Base-by-base conservation (phyloP, 108 stramenopile genomes). In the Cyclotella choctawhatcheeana region DNA sequence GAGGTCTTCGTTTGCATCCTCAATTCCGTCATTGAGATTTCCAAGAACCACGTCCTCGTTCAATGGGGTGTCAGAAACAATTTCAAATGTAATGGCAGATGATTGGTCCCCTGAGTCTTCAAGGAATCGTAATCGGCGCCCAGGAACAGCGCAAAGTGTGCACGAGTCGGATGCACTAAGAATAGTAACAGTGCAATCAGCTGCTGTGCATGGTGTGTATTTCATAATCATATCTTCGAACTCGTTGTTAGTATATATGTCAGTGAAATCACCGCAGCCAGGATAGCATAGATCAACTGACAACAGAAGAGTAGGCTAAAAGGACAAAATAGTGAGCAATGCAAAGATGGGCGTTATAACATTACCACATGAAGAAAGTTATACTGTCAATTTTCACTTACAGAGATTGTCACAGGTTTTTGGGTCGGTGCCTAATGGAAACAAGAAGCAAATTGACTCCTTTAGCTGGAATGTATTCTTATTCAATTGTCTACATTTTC, bases 151-250 rank as follows among this genome's bases (percentile, higher is more conserved):
- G 34, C 58, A 59, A 2, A 1, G 3, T 35, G 33, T 59, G 18
- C 58, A 59, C 18, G 32, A 37, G 2, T 59, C 18, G 18, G 58
- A 59, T 20, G 8, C 31, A 21, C 3, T 33, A 2, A 59, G 14
- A 21, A 59, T 37, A 5, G 8, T 59, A 26, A 59, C 58, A 35
- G n/a, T 59, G n/a, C 58, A 59, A 7, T 59, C n/a, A 21, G 2
- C n/a, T 2, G 58, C 4, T 2, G 20, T 59, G 33, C 58, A 59
- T 35, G 58, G 58, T 16, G 34, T 37, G 34, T 35, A 59, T 6
- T 59, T 59, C 58, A 59, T 59, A 18, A 59, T 59, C 12, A 59
- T 33, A 37, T 59, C 58, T 35, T 37, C 33, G 18, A 59, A 59
- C 18, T 59, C 58, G n/a, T 59, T 59, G 18, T 59, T 35, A 6